Evolutionary conservation across 495 filamentous ascomycete species (phyloP).

Genomic region (Niebla homalea): DNA sequence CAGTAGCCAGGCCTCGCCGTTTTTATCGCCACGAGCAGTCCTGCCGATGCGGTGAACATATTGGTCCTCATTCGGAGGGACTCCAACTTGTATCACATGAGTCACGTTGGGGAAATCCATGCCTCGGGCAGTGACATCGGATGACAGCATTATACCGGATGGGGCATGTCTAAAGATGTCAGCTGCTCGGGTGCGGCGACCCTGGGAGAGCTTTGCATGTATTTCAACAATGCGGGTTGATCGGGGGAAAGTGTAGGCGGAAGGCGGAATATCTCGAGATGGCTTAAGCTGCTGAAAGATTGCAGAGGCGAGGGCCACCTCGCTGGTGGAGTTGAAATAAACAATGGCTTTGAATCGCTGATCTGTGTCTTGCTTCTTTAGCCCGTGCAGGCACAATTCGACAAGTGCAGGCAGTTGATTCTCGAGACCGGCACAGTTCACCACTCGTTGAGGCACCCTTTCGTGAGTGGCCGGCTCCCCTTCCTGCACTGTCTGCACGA

Average conservation of each 20-base stretch:
- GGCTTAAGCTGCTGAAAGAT: constrained; percentile 44
- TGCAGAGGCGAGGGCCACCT: constrained; percentile 47
- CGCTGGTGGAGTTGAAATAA: constrained; percentile 68
- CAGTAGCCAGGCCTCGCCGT: constrained; percentile 71
- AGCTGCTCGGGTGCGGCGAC: constrained; percentile 48
- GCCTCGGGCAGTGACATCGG: constrained; percentile 87
- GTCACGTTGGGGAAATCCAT: constrained; percentile 68
- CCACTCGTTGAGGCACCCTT: constrained; percentile 63
- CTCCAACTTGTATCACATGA: constrained; percentile 56
- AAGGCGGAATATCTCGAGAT: constrained; percentile 7
- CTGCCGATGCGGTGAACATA: constrained; percentile 67
- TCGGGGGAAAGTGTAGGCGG: neutral
- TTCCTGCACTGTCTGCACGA: constrained; percentile 66
- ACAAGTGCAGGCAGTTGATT: constrained; percentile 65
- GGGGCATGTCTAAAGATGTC: constrained; percentile 50
- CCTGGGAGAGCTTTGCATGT: constrained; percentile 66
- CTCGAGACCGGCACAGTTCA: constrained; percentile 50
- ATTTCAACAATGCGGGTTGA: constrained; percentile 49
- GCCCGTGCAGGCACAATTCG: constrained; percentile 54
- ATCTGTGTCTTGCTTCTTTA: constrained; percentile 23
- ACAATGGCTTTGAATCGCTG: constrained; percentile 87
- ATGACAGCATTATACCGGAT: constrained; percentile 70
- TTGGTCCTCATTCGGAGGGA: constrained; percentile 46
- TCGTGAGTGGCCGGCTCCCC: constrained; percentile 78
- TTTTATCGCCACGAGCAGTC: constrained; percentile 59